phyloP scores from a whole-genome alignment of 768 basidiomycete genomes.

The Clathrus columnatus region DNA sequence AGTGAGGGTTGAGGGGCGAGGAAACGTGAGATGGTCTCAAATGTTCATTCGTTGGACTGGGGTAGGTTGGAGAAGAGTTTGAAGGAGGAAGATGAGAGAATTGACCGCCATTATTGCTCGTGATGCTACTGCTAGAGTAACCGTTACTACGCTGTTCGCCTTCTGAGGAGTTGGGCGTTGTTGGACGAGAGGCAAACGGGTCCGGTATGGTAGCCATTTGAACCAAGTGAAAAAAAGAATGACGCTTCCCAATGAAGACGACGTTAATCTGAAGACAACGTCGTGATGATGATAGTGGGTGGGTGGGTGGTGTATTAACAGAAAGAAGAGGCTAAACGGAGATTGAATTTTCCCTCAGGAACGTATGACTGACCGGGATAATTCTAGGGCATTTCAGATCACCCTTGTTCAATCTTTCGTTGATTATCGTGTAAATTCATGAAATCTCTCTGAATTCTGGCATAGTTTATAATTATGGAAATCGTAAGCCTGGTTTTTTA shows the following conservation, averaged over 20 bases:
- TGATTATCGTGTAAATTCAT: too few relatives aligned
- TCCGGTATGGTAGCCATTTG: not conserved
- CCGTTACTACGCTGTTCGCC: not conserved
- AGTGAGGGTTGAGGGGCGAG: slow-evolving; percentile 43
- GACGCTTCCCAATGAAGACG: not conserved
- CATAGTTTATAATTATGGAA: too few relatives aligned
- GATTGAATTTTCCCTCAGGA: not conserved
- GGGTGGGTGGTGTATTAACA: not conserved
- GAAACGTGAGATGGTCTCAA: slow-evolving; percentile 26
- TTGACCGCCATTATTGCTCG: not conserved
- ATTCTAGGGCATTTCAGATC: not conserved
- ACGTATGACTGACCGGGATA: not conserved
- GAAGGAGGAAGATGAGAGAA: not conserved
- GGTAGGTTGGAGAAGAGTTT: not conserved
- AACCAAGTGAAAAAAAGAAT: not conserved
- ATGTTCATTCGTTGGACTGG: not conserved
- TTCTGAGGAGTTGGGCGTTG: not conserved
- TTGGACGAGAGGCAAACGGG: not conserved
- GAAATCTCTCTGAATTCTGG: too few relatives aligned
- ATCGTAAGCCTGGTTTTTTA: too few relatives aligned
- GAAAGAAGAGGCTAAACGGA: not conserved
- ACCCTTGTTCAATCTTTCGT: too few relatives aligned
- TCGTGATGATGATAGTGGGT: not conserved
- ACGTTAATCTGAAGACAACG: not conserved
- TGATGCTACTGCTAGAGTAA: not conserved